Base-by-base conservation (phyloP, 2,329 filamentous ascomycete species). In the Cladosporium cucumerinum region DNA sequence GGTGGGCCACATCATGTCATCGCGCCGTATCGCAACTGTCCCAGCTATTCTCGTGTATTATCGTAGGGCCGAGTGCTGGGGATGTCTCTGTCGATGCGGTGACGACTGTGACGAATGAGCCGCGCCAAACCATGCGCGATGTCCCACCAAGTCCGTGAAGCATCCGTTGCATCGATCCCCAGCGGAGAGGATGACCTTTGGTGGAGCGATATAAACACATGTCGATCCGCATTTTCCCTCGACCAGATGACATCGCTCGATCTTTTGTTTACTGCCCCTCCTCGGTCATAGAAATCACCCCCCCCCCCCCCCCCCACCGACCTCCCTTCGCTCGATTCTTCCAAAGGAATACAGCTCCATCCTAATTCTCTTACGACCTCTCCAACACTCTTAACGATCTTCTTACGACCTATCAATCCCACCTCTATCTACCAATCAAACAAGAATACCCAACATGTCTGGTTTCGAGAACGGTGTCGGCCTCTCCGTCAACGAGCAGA, bases 401-500 rank as follows among this genome's bases (percentile, higher is more conserved):
- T 43, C 21, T 46, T 18, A 63, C 48, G 34, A 59, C 43, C 54
- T 8, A 34, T 36, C 59, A 48, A 64, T 34, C 62, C 61, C 36
- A 48, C 32, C 64, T 59, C 66, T 23, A 65, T 65, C 61, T 36
- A 52, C 28, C 61, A 66, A 26, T 61, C 66, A 71, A 64, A 39
- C 49, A 26, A 23, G 25, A 49, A 51, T 26, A 32, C 66, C 69
- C 79, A 86, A 69, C 67, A 88, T 89, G 86, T 81, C 86, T 79
- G 78, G 80, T 69, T 85, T 84, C 72, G 85, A 87, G 67, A 85
- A 88, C 67, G 79, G 75, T 63, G 78, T 79, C 49, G 75, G 82
- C 34, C 68, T 78, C 71, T 69, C 68, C 65, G 64, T 68, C 73
- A 65, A 76, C 79, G 66, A 72, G 72, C 68, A 79, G 78, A 72